phyloP scores from a whole-genome alignment of 2,329 filamentous ascomycete genomes.

The Fusarium sp. region DNA sequence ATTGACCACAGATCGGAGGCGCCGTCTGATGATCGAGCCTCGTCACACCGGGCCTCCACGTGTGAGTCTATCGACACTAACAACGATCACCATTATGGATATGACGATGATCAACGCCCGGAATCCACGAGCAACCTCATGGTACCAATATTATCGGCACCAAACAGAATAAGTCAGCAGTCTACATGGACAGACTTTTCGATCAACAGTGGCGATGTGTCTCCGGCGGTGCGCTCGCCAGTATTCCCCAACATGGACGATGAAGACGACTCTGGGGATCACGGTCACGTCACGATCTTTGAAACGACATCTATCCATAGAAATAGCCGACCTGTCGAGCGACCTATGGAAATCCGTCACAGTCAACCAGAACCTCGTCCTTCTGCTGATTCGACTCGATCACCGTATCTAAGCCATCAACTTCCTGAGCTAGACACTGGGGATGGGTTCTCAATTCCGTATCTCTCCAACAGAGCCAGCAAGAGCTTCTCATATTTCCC shows the following conservation, averaged over 20 bases:
- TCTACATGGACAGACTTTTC: conserved; percentile 74
- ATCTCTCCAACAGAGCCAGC: conserved; percentile 55
- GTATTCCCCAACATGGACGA: conserved; percentile 46
- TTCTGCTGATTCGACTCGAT: conserved; percentile 47
- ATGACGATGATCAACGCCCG: conserved; percentile 48
- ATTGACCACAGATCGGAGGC: conserved; percentile 49
- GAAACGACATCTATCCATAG: conserved; percentile 49
- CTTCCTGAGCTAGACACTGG: conserved; percentile 66
- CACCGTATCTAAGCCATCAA: conserved; percentile 54
- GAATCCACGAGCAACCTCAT: conserved; percentile 61
- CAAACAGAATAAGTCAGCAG: conserved; percentile 65
- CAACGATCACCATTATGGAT: conserved; percentile 48
- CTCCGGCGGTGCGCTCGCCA: conserved; percentile 50
- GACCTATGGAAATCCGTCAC: conserved; percentile 41
- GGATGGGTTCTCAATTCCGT: conserved; percentile 64
- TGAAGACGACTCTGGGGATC: conserved; percentile 48
- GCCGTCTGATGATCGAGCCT: conserved; percentile 48
- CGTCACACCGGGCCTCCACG: conserved; percentile 56
- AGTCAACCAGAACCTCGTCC: conserved; percentile 42
- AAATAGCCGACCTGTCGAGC: conserved; percentile 41
- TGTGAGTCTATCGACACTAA: conserved; percentile 57
- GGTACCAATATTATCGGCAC: conserved; percentile 61
- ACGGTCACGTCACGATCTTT: conserved; percentile 53
- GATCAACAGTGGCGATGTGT: conserved; percentile 64
- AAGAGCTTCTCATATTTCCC: conserved; percentile 52